Percentiles rank a stretch among this genome's conserved stretches.
Conservation (phyloP, 169 alveolate species). For the Cryptosporidium ubiquitum region DNA sequence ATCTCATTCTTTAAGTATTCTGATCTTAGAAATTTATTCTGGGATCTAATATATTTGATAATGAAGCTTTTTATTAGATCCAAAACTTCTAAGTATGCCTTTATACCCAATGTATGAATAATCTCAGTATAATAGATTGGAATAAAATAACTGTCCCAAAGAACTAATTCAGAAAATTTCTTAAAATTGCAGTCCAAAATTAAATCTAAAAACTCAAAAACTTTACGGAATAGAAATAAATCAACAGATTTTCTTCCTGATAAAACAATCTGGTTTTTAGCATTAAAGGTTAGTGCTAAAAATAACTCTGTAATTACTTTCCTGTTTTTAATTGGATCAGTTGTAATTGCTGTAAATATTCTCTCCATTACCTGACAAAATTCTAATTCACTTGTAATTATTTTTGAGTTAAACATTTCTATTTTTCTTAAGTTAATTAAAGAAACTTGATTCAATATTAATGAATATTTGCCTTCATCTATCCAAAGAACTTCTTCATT, state of each 20-base stretch:
- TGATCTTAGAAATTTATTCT: background rate
- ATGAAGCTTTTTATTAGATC: constrained; percentile 7
- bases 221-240: constrained; percentile 2
- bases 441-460: constrained; percentile 11
- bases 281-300: constrained; percentile 17
- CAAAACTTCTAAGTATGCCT: constrained; percentile 8
- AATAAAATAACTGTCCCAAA: constrained; percentile 42
- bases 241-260: constrained; percentile 23
- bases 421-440: constrained; percentile 33
- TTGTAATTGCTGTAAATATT: constrained; percentile 10
- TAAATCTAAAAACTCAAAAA: constrained; percentile 25
- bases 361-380: background rate
- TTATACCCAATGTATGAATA: background rate
- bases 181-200: background rate
- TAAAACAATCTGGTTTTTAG: constrained; percentile 14
- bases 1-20: background rate
- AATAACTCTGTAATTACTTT: constrained; percentile 14
- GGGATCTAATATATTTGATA: background rate
- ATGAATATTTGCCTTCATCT: constrained; percentile 20
- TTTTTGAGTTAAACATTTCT: constrained; percentile 15
- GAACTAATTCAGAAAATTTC: constrained; percentile 7
- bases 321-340: background rate
- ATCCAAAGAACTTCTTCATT: constrained; percentile 17
- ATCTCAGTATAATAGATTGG: constrained; percentile 10
- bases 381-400: constrained; percentile 11